Base-by-base conservation (phyloP, 371 early-diverging fungal species). In the Dichotomocladium elegans region DNA sequence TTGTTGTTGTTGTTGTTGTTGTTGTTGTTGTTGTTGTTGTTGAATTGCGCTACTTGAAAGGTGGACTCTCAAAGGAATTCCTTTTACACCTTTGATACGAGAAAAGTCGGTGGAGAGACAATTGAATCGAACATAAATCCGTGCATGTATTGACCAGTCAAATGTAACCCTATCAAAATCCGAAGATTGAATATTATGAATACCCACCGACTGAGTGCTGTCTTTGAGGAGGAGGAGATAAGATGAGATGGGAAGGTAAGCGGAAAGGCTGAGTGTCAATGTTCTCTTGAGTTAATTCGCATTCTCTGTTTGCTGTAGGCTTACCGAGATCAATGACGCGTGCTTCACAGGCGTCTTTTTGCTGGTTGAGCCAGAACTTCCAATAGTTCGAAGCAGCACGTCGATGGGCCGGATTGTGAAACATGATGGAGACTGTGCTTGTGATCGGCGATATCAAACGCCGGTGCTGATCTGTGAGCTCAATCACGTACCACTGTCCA, bases 51-150 rank as follows among this genome's bases (percentile, higher is more conserved):
- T 11, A n/a, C 78, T 83, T 54, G 83, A 79, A 26, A 81, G 64
- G 49, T 52, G 53, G 25, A 56, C 62, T 3, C 91, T 78, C 47
- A 91, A 66, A 10, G 90, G 88, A 31, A 90, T 89, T 0, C 92
- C 92, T 58, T 90, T 91, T 56, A 91, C 89, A 11, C 92, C 92
- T 63, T 91, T 91, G 64, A 90, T 87, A 12, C 88, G 66, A 14
- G 89, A 86, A 55, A 91, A 91, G 49, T 91, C 92, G 2, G 92
- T 91, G 1, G 91, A 90, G 3, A 91, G 61, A 50, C 89, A 89
- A 61, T 88, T 85, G 60, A 91, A 89, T 26, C 82, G 82, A 15
- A 90, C 54, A 63, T 78, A 78, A 24, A 90, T 64, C 47, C 84
- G 88, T 31, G 88, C 87, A 14, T 76, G 62, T 4, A 87, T 85